Evolutionary conservation across 371 early-diverging fungal genomes (phyloP), one percentile per base, ranked within the genome.

Genomic region (Zopfochytrium polystomum): DNA sequence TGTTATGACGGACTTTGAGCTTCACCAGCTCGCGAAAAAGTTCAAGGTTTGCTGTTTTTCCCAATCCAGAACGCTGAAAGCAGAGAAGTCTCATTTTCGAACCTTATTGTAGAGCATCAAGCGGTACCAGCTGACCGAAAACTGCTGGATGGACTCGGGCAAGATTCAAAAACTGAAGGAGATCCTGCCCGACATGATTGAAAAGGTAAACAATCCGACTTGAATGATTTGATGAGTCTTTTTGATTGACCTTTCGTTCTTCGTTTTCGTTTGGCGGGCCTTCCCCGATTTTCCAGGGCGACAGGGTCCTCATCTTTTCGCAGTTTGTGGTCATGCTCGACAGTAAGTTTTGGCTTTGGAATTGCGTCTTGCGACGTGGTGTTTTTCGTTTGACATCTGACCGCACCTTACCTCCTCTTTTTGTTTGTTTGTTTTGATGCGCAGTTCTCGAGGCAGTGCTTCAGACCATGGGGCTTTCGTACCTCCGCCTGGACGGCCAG

Each of bases 1-100:
- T 13, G 72, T 87, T 3, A 89, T 90, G 86, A 82, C 83, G 35
- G 95, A 94, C 67, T 92, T 90, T 74, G 91, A 93, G 60, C 65
- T 94, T 32, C 83, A 92, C 66, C 63, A 72, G 29, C 62, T 92
- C 15, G 90, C 90, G 62, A 46, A 58, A 27, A 83, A 82, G 52
- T 85, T 87, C 62, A 27, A 46, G 66, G 70, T 70, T 53, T 2
- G 63, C 23, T 26, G 11, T 32, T 30, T 22, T 45, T 6, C 18
- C 51, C 23, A 27, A 4, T 6, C 15, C 38, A 38, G 50, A 11
- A 52, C 25, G 27, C 9, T 31, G n/a, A 38, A 9, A n/a, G n/a
- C n/a, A n/a, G n/a, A n/a, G n/a, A n/a, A n/a, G n/a, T n/a, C n/a
- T n/a, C n/a, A n/a, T 4, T 0, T 5, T 27, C 23, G 15, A 3